Percentiles rank a stretch among this genome's conserved stretches.
Evolutionary conservation across 192 early-diverging fungal genomes (phyloP).

Genomic region (Dimargaris xerosporica): DNA sequence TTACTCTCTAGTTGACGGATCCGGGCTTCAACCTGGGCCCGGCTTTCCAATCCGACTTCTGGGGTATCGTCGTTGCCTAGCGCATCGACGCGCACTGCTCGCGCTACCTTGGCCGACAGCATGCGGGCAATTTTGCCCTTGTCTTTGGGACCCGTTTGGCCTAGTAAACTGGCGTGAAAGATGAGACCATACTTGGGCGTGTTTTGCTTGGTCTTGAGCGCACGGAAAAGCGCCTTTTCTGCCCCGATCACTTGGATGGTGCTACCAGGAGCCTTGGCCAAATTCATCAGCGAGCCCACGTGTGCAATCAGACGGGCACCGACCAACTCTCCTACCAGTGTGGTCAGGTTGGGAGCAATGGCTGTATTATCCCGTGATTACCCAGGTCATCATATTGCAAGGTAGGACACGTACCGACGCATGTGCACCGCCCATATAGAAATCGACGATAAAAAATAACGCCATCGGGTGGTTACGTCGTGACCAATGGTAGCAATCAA

Average conservation of each 20-base stretch:
- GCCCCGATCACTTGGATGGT: conserved; percentile 99
- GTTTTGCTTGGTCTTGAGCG: conserved; percentile 95
- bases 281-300: conserved; percentile 89
- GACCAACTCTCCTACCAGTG: conserved; percentile 95
- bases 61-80: conserved; percentile 63
- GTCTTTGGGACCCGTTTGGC: conserved; percentile 86
- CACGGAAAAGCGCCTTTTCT: conserved; percentile 99
- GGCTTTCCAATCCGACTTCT: conserved; percentile 72
- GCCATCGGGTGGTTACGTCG: too few species aligned
- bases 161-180: conserved; percentile 93
- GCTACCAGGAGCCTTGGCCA: conserved; percentile 94
- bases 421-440: too few species aligned
- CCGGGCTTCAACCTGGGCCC: conserved; percentile 75
- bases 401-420: too few species aligned
- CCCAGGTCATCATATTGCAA: too few species aligned
- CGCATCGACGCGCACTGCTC: conserved; percentile 84
- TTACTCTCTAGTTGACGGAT: conserved; percentile 81
- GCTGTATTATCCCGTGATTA: too few species aligned
- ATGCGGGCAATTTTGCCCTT: conserved; percentile 98
- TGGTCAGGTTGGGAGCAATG: conserved; percentile 78
- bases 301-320: conserved; percentile 96
- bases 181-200: conserved; percentile 98
- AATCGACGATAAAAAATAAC: too few species aligned
- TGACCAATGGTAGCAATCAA: too few species aligned
- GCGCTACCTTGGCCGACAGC: conserved; percentile 81